These are phyloP conservation scores for Apiospora sp. DNA, from an alignment of 2,329 filamentous ascomycete genomes.

Conservation along the genomic window DNA sequence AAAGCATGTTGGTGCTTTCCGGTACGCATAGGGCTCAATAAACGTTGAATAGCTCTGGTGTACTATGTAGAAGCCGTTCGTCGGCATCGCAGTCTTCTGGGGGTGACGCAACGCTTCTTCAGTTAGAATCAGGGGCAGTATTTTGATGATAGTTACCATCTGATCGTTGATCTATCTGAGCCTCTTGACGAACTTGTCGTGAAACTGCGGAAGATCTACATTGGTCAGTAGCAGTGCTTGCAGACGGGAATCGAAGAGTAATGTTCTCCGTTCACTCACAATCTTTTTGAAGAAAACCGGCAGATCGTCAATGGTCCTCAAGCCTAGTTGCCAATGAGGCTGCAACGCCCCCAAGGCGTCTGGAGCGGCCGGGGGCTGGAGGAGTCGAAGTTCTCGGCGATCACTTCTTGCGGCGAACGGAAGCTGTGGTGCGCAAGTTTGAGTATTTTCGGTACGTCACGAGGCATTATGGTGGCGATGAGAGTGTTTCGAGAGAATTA, in stretches of 20 bases:
- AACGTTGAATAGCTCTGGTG: slow-evolving; percentile 75
- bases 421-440: too few species aligned
- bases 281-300: slow-evolving; percentile 73
- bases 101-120: not conserved
- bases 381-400: too few species aligned
- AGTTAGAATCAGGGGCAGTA: too few species aligned
- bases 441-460: too few species aligned
- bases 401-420: too few species aligned
- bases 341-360: not conserved
- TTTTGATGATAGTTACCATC: slow-evolving; percentile 52
- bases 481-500: too few species aligned
- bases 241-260: not conserved
- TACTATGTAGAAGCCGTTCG: slow-evolving; percentile 51
- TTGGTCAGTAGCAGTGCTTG: not conserved
- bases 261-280: slow-evolving; percentile 39
- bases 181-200: slow-evolving; percentile 67
- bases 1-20: slow-evolving; percentile 75
- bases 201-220: slow-evolving; percentile 49
- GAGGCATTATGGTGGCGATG: too few species aligned
- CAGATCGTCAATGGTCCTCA: slow-evolving; percentile 72
- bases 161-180: slow-evolving; percentile 74
- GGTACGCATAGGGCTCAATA: slow-evolving; percentile 74
- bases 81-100: not conserved
- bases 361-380: not conserved
- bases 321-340: slow-evolving; percentile 65